Base-by-base conservation (phyloP, 495 filamentous ascomycete species). In the Parathielavia hyrcaniae region DNA sequence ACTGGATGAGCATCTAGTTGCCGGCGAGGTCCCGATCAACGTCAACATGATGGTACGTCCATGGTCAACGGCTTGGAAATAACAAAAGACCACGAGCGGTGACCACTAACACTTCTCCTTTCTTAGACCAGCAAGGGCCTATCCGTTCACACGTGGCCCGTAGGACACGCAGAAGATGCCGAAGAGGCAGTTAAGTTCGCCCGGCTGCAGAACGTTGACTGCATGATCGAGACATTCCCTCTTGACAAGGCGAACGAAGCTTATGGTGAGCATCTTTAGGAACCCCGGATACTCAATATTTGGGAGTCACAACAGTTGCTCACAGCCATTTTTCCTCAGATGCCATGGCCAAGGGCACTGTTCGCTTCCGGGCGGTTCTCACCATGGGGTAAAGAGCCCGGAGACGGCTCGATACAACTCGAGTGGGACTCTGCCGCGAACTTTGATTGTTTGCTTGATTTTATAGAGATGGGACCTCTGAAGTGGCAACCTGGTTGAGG, bases 151-250 rank as follows among this genome's bases (percentile, higher is more conserved):
- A 77, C 80, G n/a, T 88, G 82, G 80, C 82, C 84, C 0, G 75
- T 71, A 43, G 86, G 86, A 0, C 80, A 86, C 59, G 79, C 82
- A 0, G 65, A 77, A 1, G 86, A 90, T 64, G 73, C 71, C 6
- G 86, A 88, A 69, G 85, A 90, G 59, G 75, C 86, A 0, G 82
- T 89, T 55, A 64, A 61, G 12, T 89, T 89, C 64, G 73, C 85
- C 0, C 56, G 79, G 58, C 60, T 77, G 22, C 75, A 86, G 41
- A 74, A 73, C 7, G 73, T 89, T 39, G 78, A 83, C 57, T 87
- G 83, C 65, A 61, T 84, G 72, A 72, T 88, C 23, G 79, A 88
- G 72, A 81, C 72, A 61, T 87, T 80, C 57, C 78, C 80, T 9
- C 70, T 90, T 6, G 73, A 76, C 1, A 77, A 83, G 47, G 81